Conservation (phyloP, 2,329 filamentous ascomycete species). For the Byssoonygena ceratinophila region DNA sequence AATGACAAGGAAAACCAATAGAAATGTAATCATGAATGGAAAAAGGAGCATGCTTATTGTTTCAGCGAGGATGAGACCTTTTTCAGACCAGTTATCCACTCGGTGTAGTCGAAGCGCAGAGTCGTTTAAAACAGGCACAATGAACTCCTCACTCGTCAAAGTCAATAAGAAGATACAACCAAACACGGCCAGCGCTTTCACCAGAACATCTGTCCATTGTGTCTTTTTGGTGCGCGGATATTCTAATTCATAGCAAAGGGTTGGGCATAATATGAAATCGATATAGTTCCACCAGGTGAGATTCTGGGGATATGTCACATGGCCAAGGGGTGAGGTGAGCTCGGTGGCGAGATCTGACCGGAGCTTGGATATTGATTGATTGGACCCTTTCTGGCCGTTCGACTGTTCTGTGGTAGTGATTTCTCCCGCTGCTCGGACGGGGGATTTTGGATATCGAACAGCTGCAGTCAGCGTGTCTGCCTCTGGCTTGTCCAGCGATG, state of each 20-base stretch:
- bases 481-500: slow-evolving; percentile 67
- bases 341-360: slow-evolving; percentile 83
- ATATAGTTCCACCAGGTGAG: slow-evolving; percentile 70
- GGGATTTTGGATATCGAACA: slow-evolving; percentile 58
- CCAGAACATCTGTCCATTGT: slow-evolving; percentile 69
- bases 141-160: slow-evolving; percentile 86
- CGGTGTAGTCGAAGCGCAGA: slow-evolving; percentile 48
- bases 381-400: slow-evolving; percentile 25
- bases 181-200: slow-evolving; percentile 81
- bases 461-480: slow-evolving; percentile 55
- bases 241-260: slow-evolving; percentile 93
- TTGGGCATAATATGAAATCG: slow-evolving; percentile 86
- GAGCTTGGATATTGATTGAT: slow-evolving; percentile 52
- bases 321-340: slow-evolving; percentile 79
- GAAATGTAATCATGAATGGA: slow-evolving; percentile 91
- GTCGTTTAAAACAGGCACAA: slow-evolving; percentile 75
- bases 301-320: slow-evolving; percentile 81
- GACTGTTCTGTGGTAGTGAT: slow-evolving; percentile 16
- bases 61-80: slow-evolving; percentile 70
- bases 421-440: slow-evolving; percentile 3
- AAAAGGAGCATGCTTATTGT: slow-evolving; percentile 86
- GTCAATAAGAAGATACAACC: slow-evolving; percentile 94
- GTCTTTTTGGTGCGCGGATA: slow-evolving; percentile 72
- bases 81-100: slow-evolving; percentile 49
- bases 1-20: slow-evolving; percentile 94